Percentiles rank a stretch among this genome's conserved stretches.
These are phyloP conservation scores for Hericium rajendrae DNA, from an alignment of 768 basidiomycete genomes.

Conservation along the genomic window DNA sequence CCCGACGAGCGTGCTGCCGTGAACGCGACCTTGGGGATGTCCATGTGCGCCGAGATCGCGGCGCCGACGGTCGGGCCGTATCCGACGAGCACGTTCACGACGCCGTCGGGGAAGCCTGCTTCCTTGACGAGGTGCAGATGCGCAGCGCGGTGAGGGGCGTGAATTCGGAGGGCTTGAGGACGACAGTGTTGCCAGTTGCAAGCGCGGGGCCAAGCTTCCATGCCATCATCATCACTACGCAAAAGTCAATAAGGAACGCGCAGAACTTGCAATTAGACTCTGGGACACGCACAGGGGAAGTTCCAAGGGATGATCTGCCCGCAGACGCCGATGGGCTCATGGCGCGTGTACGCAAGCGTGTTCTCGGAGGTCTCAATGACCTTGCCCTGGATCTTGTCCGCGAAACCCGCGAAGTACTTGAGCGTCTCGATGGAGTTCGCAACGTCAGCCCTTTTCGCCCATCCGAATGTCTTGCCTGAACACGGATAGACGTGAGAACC, in stretches of 20 bases:
- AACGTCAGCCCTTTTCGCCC: constrained; percentile 42
- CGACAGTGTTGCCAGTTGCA: constrained; percentile 51
- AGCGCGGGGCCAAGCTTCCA: constrained; percentile 60
- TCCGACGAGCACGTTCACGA: constrained; percentile 50
- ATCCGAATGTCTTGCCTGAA: constrained; percentile 40
- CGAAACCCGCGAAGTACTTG: constrained; percentile 84
- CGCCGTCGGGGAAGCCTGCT: constrained; percentile 56
- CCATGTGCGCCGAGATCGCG: constrained; percentile 45
- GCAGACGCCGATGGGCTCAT: constrained; percentile 51
- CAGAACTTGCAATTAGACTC: background rate
- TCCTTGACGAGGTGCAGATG: constrained; percentile 35
- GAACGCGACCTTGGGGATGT: constrained; percentile 63
- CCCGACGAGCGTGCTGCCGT: constrained; percentile 56
- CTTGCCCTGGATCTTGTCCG: constrained; percentile 76
- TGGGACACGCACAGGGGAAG: constrained; percentile 33
- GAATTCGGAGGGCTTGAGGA: constrained; percentile 58
- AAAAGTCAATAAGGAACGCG: background rate
- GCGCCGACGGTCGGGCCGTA: constrained; percentile 46
- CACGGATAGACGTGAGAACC: background rate
- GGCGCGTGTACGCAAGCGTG: constrained; percentile 49
- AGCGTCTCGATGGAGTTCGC: constrained; percentile 36
- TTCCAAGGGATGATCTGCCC: constrained; percentile 64
- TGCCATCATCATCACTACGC: constrained; percentile 39
- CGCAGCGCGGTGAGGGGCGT: constrained; percentile 49
- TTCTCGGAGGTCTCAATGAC: constrained; percentile 49